Base-by-base conservation (phyloP, 208 protist species). In the Balamuthia mandrillaris region DNA sequence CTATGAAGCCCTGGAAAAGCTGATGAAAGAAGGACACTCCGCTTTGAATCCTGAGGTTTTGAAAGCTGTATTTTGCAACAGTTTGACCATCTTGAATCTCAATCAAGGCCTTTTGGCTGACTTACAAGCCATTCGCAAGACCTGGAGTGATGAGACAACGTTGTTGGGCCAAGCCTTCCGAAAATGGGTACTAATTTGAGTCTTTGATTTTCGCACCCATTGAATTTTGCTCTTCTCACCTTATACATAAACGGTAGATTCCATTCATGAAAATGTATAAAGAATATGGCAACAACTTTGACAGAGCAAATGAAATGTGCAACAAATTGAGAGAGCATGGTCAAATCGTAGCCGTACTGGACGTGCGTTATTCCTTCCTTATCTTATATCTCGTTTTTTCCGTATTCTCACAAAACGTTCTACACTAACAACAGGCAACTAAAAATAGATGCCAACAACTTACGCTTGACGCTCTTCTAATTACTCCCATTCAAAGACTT, bases 231-330 rank as follows among this genome's bases (percentile, higher is more conserved):
- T 39, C 24, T 12, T 1, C 16, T 35, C 21, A 39, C 42, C 4
- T 18, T 3, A 39, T 18, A 37, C 24, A 12, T 41, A 44, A 9
- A 44, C 4, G 12, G 6, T 31, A 75, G 65, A 44, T 44, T 21
- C 65, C 65, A 0, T 75, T 54, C 24, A 18, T 75, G 9, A 75
- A 75, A 6, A 75, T 75, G 65, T 75, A 75, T 44, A 75, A 75
- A 44, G 65, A 75, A 21, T 75, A 75, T 29, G 35, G 65, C 33
- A 75, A 75, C 65, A 75, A 75, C 24, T 75, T 75, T 51, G 65
- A 75, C 14, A 75, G 41, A 12, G 33, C 65, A 18, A 52, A 37
- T 4, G 65, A 75, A 14, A 75, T 44, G n/a, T 75, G 65, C 41
- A 37, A 75, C 41, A 37, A 75, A 29, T 39, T 75, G 3, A 37